Evolutionary conservation across 371 early-diverging fungal genomes (phyloP), one percentile per base, ranked within the genome.

Genomic region (Lichtheimia ornata): DNA sequence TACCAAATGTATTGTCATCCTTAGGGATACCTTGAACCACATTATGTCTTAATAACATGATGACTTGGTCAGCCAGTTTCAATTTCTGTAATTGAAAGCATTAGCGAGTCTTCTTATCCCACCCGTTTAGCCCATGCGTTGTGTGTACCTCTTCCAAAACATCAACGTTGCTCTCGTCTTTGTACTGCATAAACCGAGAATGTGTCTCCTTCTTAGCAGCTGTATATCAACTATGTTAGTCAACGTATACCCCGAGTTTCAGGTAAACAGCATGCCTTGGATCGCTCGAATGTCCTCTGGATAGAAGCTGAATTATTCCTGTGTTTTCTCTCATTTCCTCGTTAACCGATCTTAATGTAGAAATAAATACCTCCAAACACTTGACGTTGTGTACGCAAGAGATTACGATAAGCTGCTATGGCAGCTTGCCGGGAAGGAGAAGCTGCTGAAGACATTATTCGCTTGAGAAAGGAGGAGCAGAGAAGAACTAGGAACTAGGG

Each of bases 171-270:
- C 72, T 72, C 50, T 79, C 80, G 58, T 79, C 69, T 60, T 72
- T 76, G 53, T 40, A 65, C 56, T 76, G 72, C 68, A 74, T 79
- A 62, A 79, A 79, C 28, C 74, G 64, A 52, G 59, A 55, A 63
- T 76, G 62, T 0, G 80, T 74, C 59, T 79, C 74, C 56, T 66
- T 74, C 62, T 60, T 72, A 13, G 74, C 80, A 74, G 80, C 80
- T 67, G 51, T 55, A 55, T 20, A 5, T 43, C n/a, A 50, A 57
- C 35, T 35, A 35, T 9, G 35, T 35, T 35, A 35, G 35, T 35
- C 11, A 6, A 11, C 35, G 35, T 35, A 35, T 35, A 5, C 9
- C 35, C 35, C 35, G 35, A 9, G 35, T 35, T 35, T 35, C 35
- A 35, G 35, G 35, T 35, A 35, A 35, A 35, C 35, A 42, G 27